Percentiles rank a stretch among this genome's conserved stretches.
Conservation (phyloP, 2,329 filamentous ascomycete species). For the Talaromyces sp. region DNA sequence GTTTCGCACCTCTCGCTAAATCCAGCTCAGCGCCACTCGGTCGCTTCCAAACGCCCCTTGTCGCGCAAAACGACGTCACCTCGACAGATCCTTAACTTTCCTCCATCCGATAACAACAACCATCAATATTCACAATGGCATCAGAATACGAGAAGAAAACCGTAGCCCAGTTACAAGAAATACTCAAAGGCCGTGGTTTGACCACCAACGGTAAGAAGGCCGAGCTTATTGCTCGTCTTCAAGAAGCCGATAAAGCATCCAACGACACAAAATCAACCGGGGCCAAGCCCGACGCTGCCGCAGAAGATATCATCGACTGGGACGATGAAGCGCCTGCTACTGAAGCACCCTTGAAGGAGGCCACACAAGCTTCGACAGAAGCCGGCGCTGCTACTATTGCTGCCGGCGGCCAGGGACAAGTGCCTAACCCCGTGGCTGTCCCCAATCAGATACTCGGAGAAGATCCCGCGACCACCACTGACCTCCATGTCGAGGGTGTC, state of each 20-base stretch:
- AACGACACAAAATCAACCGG: slow-evolving; percentile 17
- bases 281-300: slow-evolving; percentile 27
- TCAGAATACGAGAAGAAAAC: slow-evolving; percentile 51
- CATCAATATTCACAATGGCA: slow-evolving; percentile 27
- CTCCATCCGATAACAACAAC: neutral
- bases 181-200: slow-evolving; percentile 48
- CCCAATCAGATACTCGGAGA: slow-evolving; percentile 39
- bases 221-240: slow-evolving; percentile 47
- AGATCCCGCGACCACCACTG: slow-evolving; percentile 38
- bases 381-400: slow-evolving; percentile 34
- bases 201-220: slow-evolving; percentile 50
- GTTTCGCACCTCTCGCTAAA: neutral
- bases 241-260: slow-evolving; percentile 39
- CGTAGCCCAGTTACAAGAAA: slow-evolving; percentile 48
- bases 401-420: slow-evolving; percentile 37
- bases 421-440: slow-evolving; percentile 38
- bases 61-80: slow-evolving; percentile 12
- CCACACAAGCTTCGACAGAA: slow-evolving; percentile 31
- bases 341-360: slow-evolving; percentile 25
- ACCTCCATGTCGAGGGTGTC: slow-evolving; percentile 35
- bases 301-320: slow-evolving; percentile 47
- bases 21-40: slow-evolving; percentile 4
- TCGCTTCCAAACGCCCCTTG: slow-evolving; percentile 12
- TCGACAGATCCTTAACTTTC: neutral
- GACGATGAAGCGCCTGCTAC: slow-evolving; percentile 39